Evolutionary conservation across 257 asterid species (phyloP), one percentile per base, ranked within the genome.

Genomic region (Vinca minor): DNA sequence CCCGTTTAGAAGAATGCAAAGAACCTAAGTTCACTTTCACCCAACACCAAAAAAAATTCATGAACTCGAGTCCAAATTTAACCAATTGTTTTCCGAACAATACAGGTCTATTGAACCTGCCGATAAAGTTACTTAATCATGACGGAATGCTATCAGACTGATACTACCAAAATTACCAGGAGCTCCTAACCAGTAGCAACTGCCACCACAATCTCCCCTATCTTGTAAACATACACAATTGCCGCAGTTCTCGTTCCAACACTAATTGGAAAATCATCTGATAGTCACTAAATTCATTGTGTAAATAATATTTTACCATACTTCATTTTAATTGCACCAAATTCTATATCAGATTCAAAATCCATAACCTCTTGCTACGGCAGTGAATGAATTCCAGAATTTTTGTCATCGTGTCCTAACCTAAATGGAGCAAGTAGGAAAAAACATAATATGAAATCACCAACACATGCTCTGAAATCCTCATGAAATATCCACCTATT

Each of bases 401-500:
- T 29, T 44, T 31, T 62, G 26, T 62, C 55, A 28, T 32, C 29
- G 28, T 28, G n/a, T n/a, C 62, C 62, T 31, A 31, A 5, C 12
- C 61, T 9, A 13, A 15, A 55, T 55, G 39, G 25, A 55, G 38
- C 20, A 8, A 54, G 23, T 55, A 54, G 14, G 20, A 14, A 54
- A 53, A 14, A 54, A 38, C 2, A 52, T 12, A 15, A 64, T 32
- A 35, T 26, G 35, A 46, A 32, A 38, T 25, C 58, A 48, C 17
- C 38, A 50, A 25, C 53, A 35, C 38, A 32, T 50, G 50, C 36
- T 13, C 25, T 55, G 38, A 55, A 54, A 70, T 31, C 72, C 61
- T 32, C 39, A 44, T 36, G 35, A 18, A 17, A 5, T n/a, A 46
- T 18, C 53, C 53, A 25, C 13, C 4, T 0, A 8, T 0, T 23